phyloP scores from a whole-genome alignment of 2,329 filamentous ascomycete genomes.

The Arthrobotrys conoides region DNA sequence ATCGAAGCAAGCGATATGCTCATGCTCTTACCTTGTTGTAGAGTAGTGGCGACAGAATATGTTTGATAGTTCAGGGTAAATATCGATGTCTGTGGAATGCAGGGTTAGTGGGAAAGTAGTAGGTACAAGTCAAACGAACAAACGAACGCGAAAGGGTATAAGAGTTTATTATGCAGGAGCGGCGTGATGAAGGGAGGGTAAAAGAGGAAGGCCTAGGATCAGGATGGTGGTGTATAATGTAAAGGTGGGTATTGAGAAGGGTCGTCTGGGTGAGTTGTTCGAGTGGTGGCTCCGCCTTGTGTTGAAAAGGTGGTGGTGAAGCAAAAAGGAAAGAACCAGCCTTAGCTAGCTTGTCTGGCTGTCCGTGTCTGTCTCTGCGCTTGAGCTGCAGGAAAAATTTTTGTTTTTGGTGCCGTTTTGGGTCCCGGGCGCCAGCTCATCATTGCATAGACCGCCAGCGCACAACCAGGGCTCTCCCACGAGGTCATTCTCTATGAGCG shows the following conservation, averaged over 20 bases:
- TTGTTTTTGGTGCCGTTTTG: constrained; percentile 5
- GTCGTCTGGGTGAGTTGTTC: constrained; percentile 43
- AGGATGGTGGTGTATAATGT: background rate
- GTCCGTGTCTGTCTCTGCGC: background rate
- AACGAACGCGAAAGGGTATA: constrained; percentile 13
- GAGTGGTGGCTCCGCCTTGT: constrained; percentile 47
- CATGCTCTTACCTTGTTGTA: constrained; percentile 48
- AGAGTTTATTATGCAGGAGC: constrained; percentile 48
- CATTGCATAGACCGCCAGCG: constrained; percentile 37
- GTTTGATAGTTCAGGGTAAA: constrained; percentile 48
- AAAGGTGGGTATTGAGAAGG: constrained; percentile 5
- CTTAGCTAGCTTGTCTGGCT: constrained; percentile 5
- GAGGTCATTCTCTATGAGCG: constrained; percentile 5
- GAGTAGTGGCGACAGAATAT: constrained; percentile 18
- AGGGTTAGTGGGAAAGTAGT: constrained; percentile 52
- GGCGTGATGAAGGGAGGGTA: constrained; percentile 8
- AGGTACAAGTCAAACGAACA: constrained; percentile 36
- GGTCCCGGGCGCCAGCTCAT: constrained; percentile 43
- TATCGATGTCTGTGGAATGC: constrained; percentile 47
- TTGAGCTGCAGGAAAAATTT: constrained; percentile 19
- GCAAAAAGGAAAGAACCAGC: background rate
- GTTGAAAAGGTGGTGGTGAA: constrained; percentile 34
- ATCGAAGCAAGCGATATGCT: constrained; percentile 28
- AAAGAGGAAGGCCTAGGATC: constrained; percentile 16
- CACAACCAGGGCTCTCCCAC: constrained; percentile 32